Percentiles rank a stretch among this genome's conserved stretches.
phyloP scores from a whole-genome alignment of 768 basidiomycete species.

The Tulasnella calospora region DNA sequence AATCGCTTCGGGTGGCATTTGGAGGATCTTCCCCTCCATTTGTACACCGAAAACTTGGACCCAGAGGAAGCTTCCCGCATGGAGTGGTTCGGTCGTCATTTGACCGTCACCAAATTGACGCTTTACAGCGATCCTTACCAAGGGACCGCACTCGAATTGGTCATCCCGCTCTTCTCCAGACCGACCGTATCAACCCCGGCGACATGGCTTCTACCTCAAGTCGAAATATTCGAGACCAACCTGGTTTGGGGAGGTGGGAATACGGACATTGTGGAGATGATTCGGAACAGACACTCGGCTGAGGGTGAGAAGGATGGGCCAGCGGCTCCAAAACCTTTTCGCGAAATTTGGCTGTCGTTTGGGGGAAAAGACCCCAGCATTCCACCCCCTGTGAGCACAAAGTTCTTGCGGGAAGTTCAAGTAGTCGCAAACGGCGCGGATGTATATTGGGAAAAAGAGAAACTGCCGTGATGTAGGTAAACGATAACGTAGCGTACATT shows the following conservation, averaged over 20 bases:
- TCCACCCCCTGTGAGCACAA: neutral
- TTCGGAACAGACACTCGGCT: neutral
- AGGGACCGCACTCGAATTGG: neutral
- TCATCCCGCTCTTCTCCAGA: neutral
- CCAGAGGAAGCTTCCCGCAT: neutral
- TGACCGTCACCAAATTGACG: neutral
- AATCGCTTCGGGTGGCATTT: neutral
- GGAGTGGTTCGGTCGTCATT: neutral
- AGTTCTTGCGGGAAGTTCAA: neutral
- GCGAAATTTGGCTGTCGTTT: neutral
- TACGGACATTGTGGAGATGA: neutral
- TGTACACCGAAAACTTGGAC: neutral
- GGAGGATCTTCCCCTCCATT: neutral
- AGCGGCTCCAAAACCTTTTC: neutral
- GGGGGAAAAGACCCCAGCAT: neutral
- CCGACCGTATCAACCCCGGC: neutral
- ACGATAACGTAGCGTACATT: neutral
- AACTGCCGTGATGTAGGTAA: neutral
- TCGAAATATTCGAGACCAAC: neutral
- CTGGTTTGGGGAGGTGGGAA: neutral
- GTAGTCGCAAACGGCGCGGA: neutral
- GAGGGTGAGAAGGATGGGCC: neutral
- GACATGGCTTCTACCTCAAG: neutral
- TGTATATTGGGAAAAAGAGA: neutral
- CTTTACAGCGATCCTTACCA: neutral